phyloP scores from a whole-genome alignment of 1,284 basidiomycete genomes.

The Porogramme epimiltina region DNA sequence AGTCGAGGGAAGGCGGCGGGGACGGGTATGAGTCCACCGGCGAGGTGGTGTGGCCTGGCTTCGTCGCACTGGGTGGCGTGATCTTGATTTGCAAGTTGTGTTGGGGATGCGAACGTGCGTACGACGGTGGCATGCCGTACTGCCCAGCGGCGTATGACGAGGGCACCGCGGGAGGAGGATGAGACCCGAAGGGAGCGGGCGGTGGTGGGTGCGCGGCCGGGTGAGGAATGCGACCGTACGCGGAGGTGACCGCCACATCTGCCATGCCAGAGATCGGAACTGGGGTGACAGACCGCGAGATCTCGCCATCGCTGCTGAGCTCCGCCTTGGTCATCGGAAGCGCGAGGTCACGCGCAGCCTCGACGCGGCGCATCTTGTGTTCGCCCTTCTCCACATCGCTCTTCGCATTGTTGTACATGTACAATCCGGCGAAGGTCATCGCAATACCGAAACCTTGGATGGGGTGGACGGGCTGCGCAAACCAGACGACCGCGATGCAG shows the following conservation, averaged over 20 bases:
- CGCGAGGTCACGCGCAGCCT: slow-evolving; percentile 74
- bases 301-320: slow-evolving; percentile 17
- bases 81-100: slow-evolving; percentile 39
- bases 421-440: slow-evolving; percentile 89
- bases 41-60: slow-evolving; percentile 25
- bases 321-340: slow-evolving; percentile 67
- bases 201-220: slow-evolving; percentile 19
- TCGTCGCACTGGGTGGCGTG: slow-evolving; percentile 25
- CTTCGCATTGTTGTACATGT: slow-evolving; percentile 96
- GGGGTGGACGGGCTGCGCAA: slow-evolving; percentile 84
- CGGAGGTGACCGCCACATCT: slow-evolving; percentile 22
- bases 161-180: slow-evolving; percentile 16
- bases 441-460: slow-evolving; percentile 88
- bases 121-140: slow-evolving; percentile 40
- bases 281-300: slow-evolving; percentile 5
- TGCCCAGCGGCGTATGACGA: slow-evolving; percentile 13
- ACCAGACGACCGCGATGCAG: slow-evolving; percentile 97
- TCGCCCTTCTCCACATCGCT: slow-evolving; percentile 92
- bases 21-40: slow-evolving; percentile 71
- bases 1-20: slow-evolving; percentile 73
- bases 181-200: slow-evolving; percentile 12
- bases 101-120: slow-evolving; percentile 27
- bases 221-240: slow-evolving; percentile 22
- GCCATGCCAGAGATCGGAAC: slow-evolving; percentile 15
- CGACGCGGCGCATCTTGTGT: slow-evolving; percentile 83